Base-by-base conservation (phyloP, 805 yeast species). In the Saturnispora serradocipensis region DNA sequence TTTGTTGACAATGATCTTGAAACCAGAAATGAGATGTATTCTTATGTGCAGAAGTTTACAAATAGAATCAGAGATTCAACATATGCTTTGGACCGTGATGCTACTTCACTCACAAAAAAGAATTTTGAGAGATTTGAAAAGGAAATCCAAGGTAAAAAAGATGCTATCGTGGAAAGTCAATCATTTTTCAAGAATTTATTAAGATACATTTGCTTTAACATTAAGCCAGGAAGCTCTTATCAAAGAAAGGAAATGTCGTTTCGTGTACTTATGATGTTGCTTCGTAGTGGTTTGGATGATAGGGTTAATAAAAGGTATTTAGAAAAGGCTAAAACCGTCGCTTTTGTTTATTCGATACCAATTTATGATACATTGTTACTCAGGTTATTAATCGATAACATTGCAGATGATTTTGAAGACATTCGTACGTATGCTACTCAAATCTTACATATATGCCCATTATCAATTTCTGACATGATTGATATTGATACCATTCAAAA, bases 361-460 rank as follows among this genome's bases (percentile, higher is more conserved):
- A 57, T 85, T 1, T 77, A 72, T 55, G 60, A 65, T 18, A 57
- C 58, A 1, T 62, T 66, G 1, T 56, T 78, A 28, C 60, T 76
- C 1, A 67, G 82, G 47, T 59, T 79, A 8, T 66, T 89, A 48
- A 63, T 84, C 18, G 86, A 84, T 56, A 80, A 80, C 50, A 69
- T 86, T 7, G 69, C 81, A 30, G 84, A 84, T 62, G 83, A 84
- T 54, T 89, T 81, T 65, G 88, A 86, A 52, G 97, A 89, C 61
- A 75, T 90, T 18, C 74, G 98, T 53, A 71, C 72, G 4, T 52
- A 61, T 9, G 70, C 88, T 1, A 73, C 75, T 1, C 55, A 62
- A 2, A 50, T 83, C 1, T 60, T 88, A 20, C 63, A 70, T 8
- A 70, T 53, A 70, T 71, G 77, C 3, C 78, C 82, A 0, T 50